phyloP scores from a whole-genome alignment of 1,284 basidiomycete genomes.

The Apiotrichum montevideense region DNA sequence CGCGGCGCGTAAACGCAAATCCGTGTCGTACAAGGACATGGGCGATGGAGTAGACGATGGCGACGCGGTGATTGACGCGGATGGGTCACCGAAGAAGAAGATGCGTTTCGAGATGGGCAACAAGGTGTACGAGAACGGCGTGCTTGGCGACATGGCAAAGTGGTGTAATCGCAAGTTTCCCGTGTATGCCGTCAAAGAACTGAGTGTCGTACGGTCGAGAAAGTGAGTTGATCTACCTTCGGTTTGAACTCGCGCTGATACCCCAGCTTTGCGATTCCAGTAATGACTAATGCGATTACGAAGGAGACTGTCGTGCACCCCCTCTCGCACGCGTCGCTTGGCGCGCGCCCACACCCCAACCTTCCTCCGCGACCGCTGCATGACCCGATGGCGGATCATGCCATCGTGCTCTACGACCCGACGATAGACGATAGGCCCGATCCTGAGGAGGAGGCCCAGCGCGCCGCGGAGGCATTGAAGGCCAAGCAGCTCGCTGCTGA shows the following conservation, averaged over 20 bases:
- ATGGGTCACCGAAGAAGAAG: conserved; percentile 52
- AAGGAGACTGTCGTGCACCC: conserved; percentile 58
- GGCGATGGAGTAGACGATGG: conserved; percentile 54
- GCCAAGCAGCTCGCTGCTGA: conserved; percentile 58
- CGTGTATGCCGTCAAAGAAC: conserved; percentile 75
- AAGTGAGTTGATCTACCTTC: conserved; percentile 37
- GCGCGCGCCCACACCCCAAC: conserved; percentile 74
- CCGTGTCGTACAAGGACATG: conserved; percentile 68
- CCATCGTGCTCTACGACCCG: conserved; percentile 95
- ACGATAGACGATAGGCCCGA: conserved; percentile 88
- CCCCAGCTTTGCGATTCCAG: conserved; percentile 72
- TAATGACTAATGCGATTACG: conserved; percentile 75
- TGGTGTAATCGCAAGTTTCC: conserved; percentile 66
- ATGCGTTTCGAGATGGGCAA: conserved; percentile 49
- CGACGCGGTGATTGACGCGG: conserved; percentile 42
- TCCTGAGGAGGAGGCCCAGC: conserved; percentile 53
- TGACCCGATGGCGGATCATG: conserved; percentile 96
- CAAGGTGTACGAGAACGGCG: conserved; percentile 48
- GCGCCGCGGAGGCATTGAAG: conserved; percentile 59
- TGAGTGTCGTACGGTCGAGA: conserved; percentile 54
- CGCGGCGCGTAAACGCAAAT: conserved; percentile 70
- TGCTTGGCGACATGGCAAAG: conserved; percentile 47
- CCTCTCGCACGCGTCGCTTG: conserved; percentile 70
- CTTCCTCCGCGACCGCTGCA: conserved; percentile 85
- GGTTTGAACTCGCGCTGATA: too few species aligned